Conservation (phyloP, 2,329 filamentous ascomycete genomes). For the Fusarium sp. region DNA sequence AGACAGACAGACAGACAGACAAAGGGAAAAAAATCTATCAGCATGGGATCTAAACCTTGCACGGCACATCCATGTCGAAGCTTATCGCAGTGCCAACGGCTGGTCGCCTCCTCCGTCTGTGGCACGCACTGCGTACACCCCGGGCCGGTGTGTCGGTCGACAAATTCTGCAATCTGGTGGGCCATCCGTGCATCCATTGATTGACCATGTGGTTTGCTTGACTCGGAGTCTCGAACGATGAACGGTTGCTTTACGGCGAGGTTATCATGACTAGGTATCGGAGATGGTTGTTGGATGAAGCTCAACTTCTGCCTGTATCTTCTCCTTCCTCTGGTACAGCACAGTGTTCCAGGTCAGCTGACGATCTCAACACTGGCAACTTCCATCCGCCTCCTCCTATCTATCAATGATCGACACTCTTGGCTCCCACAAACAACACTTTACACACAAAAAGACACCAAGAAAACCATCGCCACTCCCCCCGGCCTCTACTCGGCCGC, state of each 20-base stretch:
- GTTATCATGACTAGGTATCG: not conserved
- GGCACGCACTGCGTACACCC: not conserved
- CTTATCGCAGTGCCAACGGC: slow-evolving; percentile 4
- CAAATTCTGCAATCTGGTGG: slow-evolving; percentile 2
- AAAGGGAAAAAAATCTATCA: not conserved
- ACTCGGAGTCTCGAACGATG: not conserved
- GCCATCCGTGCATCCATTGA: not conserved
- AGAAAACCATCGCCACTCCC: slow-evolving; percentile 16
- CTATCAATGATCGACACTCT: not conserved
- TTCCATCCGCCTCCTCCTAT: not conserved
- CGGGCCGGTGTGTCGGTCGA: not conserved
- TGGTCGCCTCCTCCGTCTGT: not conserved
- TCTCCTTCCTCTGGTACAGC: not conserved
- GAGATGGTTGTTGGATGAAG: not conserved
- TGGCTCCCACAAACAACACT: not conserved
- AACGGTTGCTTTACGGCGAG: not conserved
- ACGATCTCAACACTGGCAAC: not conserved
- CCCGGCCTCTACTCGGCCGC: slow-evolving; percentile 38
- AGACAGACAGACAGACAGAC: not conserved
- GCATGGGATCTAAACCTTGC: not conserved
- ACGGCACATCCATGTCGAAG: not conserved
- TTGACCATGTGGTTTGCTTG: not conserved
- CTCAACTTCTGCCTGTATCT: not conserved
- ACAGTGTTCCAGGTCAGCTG: not conserved
- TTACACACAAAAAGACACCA: not conserved